Evolutionary conservation across 2,329 filamentous ascomycete species (phyloP), one percentile per base, ranked within the genome.

Genomic region (Aspergillus sp.): DNA sequence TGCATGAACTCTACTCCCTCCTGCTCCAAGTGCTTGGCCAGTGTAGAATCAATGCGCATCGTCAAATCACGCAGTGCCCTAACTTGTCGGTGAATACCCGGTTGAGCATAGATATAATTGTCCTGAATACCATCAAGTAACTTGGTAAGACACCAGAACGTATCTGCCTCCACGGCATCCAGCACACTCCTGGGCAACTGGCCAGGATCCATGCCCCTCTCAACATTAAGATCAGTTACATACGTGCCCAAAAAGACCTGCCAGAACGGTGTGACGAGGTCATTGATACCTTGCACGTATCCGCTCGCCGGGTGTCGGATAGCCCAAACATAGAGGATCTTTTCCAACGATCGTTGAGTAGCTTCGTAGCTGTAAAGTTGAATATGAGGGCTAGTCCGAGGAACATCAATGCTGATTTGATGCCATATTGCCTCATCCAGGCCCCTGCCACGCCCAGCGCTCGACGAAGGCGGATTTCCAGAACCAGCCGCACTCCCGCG

Each of bases 341-440:
- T 88, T 77, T 99, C 96, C 13, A 99, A 80, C 1, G 92, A 97
- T 57, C 93, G 84, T 74, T 99, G 95, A 0, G 96, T 99, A 4
- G 94, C 94, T 77, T 98, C 94, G 73, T 97, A 98, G 66, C 91
- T 87, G 78, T 99, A 99, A 0, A 99, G 84, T 68, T 96, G 91
- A 57, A 99, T 89, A 76, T 98, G 95, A 10, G 95, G 95, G 73
- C 97, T 98, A 4, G 95, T 99, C 54, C 95, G 87, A 2, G 95
- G 95, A 21, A 98, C 91, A 73, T 99, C 95, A 71, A 99, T 99
- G 77, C 92, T 97, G 78, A 99, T 98, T 74, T 99, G 95, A 79
- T 99, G 95, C 95, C 95, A 99, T 61, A 99, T 88, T n/a, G 92
- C 90, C 80, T 99, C 95, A 69, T 99, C 96, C 17, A 99, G 80